Base-by-base conservation (phyloP, 345 rosid species). In the Stellera chamaejasme region DNA sequence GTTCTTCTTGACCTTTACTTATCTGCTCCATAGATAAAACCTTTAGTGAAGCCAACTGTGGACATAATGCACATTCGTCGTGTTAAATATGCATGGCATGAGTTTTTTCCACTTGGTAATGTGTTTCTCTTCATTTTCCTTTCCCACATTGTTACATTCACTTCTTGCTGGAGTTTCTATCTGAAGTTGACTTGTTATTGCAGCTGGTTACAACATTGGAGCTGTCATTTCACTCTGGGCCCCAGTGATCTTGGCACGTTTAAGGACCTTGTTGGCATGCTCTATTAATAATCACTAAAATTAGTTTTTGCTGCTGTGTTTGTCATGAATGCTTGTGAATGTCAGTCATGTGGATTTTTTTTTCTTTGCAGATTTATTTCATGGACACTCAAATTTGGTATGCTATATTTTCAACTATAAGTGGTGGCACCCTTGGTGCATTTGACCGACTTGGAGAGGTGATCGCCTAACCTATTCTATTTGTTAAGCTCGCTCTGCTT, bases 321-420 rank as follows among this genome's bases (percentile, higher is more conserved):
- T 8, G 23, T 32, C 39, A 5, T 32, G 39, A 8, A 32, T 32
- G 39, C 39, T 2, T 32, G 54, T 52, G 49, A 53, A 43, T 60
- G 43, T 67, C 55, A 27, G 51, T 43, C 66, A 28, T 61, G 55
- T 50, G 56, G 52, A 45, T 63, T 63, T 56, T 25, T 45, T 43
- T 36, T 76, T 58, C 54, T 16, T 47, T 69, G 75, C 79, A 90
- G 96, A 83, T 90, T 46, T 90, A 90, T 63, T 90, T 90, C 52
- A 82, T 91, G 96, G 98, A 92, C 74, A 79, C 93, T 54, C 98
- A 92, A 79, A 84, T 92, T 62, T 92, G 97, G 98, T 92, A 92
- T 77, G 63, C 97, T 48, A 72, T 89, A 58, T 82, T 72, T 73
- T 92, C 98, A 51, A 92, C 98, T 43, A 66, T 86, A 63, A 86